Evolutionary conservation across 805 yeast species (phyloP).

Genomic region (Metschnikowia vanudenii): DNA sequence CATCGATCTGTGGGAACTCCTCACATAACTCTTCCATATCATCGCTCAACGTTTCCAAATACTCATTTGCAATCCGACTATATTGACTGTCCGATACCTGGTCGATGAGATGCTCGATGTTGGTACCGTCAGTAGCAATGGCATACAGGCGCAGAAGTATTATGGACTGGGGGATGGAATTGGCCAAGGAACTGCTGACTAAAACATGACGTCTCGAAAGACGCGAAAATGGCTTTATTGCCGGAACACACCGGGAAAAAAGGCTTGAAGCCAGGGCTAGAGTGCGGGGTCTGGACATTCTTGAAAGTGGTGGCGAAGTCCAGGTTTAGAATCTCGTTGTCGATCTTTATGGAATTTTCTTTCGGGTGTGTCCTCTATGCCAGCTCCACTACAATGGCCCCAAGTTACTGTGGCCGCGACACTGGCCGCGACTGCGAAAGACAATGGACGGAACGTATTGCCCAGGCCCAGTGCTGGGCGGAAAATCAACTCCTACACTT

Average conservation of each 20-base stretch:
- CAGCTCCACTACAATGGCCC: not conserved
- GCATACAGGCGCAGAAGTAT: slow-evolving; percentile 14
- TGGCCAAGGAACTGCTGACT: not conserved
- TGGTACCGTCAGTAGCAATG: slow-evolving; percentile 51
- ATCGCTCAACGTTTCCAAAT: slow-evolving; percentile 66
- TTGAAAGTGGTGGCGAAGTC: not conserved
- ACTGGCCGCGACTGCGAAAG: slow-evolving; percentile 3
- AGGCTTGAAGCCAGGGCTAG: not conserved
- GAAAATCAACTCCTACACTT: too few relatives aligned
- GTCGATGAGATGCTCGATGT: slow-evolving; percentile 52
- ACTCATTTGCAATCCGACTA: slow-evolving; percentile 61
- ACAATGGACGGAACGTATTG: not conserved
- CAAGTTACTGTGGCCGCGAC: slow-evolving; percentile 1
- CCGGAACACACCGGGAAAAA: not conserved
- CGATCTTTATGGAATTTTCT: not conserved
- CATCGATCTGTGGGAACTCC: slow-evolving; percentile 59
- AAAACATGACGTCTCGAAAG: not conserved
- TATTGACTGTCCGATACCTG: slow-evolving; percentile 52
- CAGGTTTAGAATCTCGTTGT: not conserved
- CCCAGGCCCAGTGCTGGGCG: too few relatives aligned
- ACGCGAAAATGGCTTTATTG: not conserved
- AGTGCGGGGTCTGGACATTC: not conserved
- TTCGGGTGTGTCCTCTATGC: not conserved
- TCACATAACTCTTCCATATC: slow-evolving; percentile 70
- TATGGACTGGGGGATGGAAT: not conserved